Conservation (phyloP, 257 asterid species). For the Cinchona pubescens region DNA sequence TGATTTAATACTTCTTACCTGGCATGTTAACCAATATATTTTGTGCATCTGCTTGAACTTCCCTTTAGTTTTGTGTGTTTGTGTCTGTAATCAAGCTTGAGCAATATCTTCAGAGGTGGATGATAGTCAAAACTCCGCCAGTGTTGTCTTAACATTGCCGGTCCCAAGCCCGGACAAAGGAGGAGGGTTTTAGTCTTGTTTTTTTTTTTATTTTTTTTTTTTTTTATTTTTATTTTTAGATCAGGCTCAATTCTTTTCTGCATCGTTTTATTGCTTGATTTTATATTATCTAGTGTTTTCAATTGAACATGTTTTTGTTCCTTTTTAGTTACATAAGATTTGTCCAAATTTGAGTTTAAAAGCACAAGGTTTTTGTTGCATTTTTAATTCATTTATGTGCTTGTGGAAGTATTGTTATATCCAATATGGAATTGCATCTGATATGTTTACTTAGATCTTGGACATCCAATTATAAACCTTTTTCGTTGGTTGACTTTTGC, state of each 20-base stretch:
- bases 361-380: neutral
- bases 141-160: neutral
- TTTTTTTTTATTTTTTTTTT: no score
- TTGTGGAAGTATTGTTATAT: neutral
- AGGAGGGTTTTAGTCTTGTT: conserved; percentile 6
- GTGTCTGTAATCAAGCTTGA: neutral
- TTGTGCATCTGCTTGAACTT: neutral
- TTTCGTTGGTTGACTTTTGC: neutral
- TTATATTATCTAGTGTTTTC: neutral
- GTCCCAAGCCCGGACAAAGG: conserved; percentile 13
- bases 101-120: neutral
- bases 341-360: neutral
- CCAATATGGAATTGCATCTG: neutral
- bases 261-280: neutral
- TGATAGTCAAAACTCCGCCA: conserved; percentile 5
- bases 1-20: neutral
- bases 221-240: no score
- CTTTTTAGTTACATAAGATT: neutral
- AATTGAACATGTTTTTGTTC: neutral
- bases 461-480: neutral
- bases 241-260: neutral
- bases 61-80: neutral
- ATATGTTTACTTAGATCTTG: neutral
- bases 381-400: neutral
- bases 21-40: neutral